Percentiles rank a stretch among this genome's conserved stretches.
These are phyloP conservation scores for Cytospora piceae DNA, from an alignment of 2,329 filamentous ascomycete species.

Conservation along the genomic window DNA sequence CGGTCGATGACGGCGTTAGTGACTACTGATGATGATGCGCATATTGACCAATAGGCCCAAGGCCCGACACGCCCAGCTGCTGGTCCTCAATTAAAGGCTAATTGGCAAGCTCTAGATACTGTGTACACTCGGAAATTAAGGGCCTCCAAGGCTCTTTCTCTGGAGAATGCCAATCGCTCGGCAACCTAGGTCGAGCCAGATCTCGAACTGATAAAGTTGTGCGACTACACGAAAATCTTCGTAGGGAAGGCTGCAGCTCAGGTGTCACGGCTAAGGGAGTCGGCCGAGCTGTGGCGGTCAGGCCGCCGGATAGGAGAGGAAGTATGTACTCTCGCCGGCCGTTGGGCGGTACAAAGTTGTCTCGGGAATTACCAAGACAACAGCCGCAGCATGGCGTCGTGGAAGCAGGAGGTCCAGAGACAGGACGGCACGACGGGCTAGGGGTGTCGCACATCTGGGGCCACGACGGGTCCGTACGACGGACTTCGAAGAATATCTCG, in stretches of 20 bases:
- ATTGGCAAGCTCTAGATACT: not conserved
- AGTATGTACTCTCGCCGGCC: not conserved
- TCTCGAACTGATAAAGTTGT: constrained; percentile 1
- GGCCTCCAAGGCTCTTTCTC: not conserved
- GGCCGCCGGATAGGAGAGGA: not conserved
- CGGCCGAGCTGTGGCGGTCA: not conserved
- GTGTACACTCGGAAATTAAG: not conserved
- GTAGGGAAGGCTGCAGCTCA: constrained; percentile 8
- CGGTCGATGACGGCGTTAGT: not conserved
- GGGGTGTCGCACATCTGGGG: not conserved
- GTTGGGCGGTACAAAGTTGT: constrained; percentile 6
- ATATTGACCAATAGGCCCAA: not conserved
- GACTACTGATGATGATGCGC: not conserved
- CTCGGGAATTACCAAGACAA: constrained; percentile 3
- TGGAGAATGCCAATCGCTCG: not conserved
- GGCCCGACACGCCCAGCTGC: not conserved
- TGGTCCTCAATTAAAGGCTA: not conserved
- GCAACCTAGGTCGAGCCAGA: not conserved
- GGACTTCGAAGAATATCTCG: not conserved
- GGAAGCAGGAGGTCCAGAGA: constrained; percentile 3
- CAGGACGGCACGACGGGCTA: not conserved
- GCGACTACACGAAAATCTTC: constrained; percentile 2
- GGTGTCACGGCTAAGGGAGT: not conserved
- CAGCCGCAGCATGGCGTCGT: not conserved
- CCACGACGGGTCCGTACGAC: not conserved